Percentiles rank a stretch among this genome's conserved stretches.
These are phyloP conservation scores for Colletotrichum chlorophyti DNA, from an alignment of 2,329 filamentous ascomycete genomes.

Conservation along the genomic window DNA sequence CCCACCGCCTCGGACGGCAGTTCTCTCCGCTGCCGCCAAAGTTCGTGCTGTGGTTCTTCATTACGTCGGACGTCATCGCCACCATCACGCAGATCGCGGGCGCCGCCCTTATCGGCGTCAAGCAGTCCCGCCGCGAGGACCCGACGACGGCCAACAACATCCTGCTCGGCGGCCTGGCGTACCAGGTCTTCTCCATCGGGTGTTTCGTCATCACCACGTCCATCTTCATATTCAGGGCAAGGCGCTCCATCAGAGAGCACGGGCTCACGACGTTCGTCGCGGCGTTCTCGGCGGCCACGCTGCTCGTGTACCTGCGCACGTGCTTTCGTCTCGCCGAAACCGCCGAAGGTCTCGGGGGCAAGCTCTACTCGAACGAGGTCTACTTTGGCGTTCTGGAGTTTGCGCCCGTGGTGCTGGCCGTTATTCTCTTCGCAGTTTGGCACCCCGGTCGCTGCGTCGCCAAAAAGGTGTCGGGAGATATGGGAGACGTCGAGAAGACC, in stretches of 20 bases:
- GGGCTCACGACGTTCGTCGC: constrained; percentile 47
- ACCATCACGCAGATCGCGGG: constrained; percentile 61
- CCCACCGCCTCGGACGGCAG: constrained; percentile 48
- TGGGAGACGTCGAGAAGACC: neutral
- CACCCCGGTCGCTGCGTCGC: constrained; percentile 48
- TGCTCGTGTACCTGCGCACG: constrained; percentile 59
- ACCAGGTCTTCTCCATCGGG: constrained; percentile 60
- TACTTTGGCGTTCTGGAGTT: constrained; percentile 63
- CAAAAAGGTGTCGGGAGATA: neutral
- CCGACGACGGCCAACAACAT: constrained; percentile 61
- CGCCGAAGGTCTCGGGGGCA: constrained; percentile 52
- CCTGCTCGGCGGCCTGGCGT: constrained; percentile 59
- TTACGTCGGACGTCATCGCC: constrained; percentile 59
- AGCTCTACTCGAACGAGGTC: constrained; percentile 55
- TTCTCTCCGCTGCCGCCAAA: constrained; percentile 53
- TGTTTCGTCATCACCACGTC: constrained; percentile 52
- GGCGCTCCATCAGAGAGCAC: constrained; percentile 34
- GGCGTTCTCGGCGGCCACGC: constrained; percentile 50
- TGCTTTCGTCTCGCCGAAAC: constrained; percentile 62
- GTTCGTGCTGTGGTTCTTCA: constrained; percentile 59
- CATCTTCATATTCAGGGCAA: constrained; percentile 48
- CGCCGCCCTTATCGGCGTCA: constrained; percentile 59
- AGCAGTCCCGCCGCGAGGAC: constrained; percentile 54
- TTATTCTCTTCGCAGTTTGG: constrained; percentile 51
- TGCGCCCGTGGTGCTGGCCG: constrained; percentile 57